Percentiles rank a stretch among this genome's conserved stretches.
phyloP scores from a whole-genome alignment of 306 rosid genomes.

The Quercus robur region DNA sequence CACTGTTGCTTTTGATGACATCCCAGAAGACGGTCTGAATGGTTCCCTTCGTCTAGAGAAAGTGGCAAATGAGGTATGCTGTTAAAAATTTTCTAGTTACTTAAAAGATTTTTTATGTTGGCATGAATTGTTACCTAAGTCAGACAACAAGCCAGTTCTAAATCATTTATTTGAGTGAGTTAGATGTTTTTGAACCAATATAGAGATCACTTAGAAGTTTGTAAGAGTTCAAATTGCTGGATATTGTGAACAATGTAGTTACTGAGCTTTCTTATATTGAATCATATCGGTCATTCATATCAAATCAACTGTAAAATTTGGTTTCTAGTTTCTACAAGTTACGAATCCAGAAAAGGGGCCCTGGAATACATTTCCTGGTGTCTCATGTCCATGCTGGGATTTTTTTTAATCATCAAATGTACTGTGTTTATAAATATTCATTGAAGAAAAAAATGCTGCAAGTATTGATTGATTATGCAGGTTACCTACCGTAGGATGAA shows the following conservation, averaged over 20 bases:
- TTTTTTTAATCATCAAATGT: not conserved
- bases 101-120: not conserved
- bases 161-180: constrained; percentile 1
- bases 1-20: constrained; percentile 90
- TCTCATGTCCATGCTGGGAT: not conserved
- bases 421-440: not conserved
- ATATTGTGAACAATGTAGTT: not conserved
- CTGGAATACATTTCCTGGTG: constrained; percentile 8
- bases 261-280: not conserved
- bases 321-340: not conserved
- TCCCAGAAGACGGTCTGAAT: constrained; percentile 95
- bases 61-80: constrained; percentile 87
- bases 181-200: not conserved
- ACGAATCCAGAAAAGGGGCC: constrained; percentile 9
- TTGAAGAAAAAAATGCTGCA: constrained; percentile 12
- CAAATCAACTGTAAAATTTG: constrained; percentile 1
- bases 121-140: not conserved
- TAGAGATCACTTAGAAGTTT: not conserved
- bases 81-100: not conserved
- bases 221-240: not conserved
- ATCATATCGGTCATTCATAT: not conserved
- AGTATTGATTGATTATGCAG: constrained; percentile 38
- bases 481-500: constrained; percentile 95
- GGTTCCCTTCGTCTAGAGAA: constrained; percentile 84
- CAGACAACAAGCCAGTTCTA: not conserved